Percentiles rank a stretch among this genome's conserved stretches.
These are phyloP conservation scores for Nasturtium officinale DNA, from an alignment of 345 rosid genomes.

Conservation along the genomic window DNA sequence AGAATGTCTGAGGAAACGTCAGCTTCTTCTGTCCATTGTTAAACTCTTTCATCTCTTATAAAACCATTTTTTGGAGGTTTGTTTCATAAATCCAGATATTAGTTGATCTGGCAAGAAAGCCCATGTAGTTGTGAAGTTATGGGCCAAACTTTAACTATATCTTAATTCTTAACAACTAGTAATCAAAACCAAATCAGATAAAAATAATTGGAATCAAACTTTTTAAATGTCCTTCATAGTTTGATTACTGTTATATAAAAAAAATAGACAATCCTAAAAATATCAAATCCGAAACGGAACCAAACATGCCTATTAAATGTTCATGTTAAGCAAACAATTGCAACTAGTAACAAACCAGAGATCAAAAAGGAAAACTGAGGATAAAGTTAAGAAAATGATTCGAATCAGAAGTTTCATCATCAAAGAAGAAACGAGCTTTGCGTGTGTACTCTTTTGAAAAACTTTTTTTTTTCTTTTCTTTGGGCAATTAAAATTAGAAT, in stretches of 20 bases:
- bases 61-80: background rate
- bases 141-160: no score
- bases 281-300: background rate
- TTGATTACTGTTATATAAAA: background rate
- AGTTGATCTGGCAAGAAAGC: background rate
- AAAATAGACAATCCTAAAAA: no score
- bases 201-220: background rate
- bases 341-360: background rate
- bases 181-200: no score
- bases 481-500: background rate
- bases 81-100: background rate
- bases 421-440: conserved; percentile 15
- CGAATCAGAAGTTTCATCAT: conserved; percentile 16
- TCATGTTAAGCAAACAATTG: background rate
- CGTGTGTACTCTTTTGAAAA: background rate
- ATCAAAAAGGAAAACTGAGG: background rate
- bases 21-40: conserved; percentile 12
- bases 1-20: conserved; percentile 35
- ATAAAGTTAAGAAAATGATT: background rate
- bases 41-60: background rate
- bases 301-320: background rate
- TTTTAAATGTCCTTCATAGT: background rate
- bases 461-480: background rate
- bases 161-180: no score
- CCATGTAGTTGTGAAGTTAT: background rate